Evolutionary conservation across 805 yeast genomes (phyloP), one percentile per base, ranked within the genome.

Genomic region (Suhomyces prunicola): DNA sequence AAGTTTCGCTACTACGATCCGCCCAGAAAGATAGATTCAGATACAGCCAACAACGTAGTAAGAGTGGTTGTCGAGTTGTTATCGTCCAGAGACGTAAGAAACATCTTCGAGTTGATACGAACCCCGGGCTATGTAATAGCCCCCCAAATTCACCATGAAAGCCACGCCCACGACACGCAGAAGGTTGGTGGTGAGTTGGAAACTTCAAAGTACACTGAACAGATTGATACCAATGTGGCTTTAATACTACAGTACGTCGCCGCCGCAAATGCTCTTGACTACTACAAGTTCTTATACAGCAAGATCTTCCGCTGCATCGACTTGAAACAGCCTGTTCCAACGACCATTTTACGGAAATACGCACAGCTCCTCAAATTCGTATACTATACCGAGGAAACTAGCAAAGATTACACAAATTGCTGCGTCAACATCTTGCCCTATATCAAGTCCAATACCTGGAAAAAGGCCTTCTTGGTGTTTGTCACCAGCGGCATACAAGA

Each of bases 391-490:
- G 58, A 61, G 17, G 63, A 56, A 2, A 68, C 64, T 41, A 64
- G 67, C 9, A 54, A 58, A 36, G 46, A 50, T 7, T 61, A 63
- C 54, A 64, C 70, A n/a, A 50, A 53, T 10, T 60, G 60, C 33
- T 57, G 65, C 22, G 55, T 60, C 49, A 58, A 58, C 17, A 58
- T 65, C 7, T 51, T 73, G 12, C 68, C 70, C 2, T 60, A 54
- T 45, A 63, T 74, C 27, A 64, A 62, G 47, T 68, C 72, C 44
- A 63, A 50, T 44, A 62, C 69, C 15, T 74, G 79, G 78, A 69
- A 65, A 56, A 71, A 71, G 53, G 66, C 69, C 6, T 61, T 70
- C 24, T 54, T 74, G 9, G 68, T 68, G 17, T 72, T 70, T 49
- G 64, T 63, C 48, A 57, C 73, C 6, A 57, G 57, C 46, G 62